Conservation (phyloP, 805 yeast species). For the Teunomyces pallodes region DNA sequence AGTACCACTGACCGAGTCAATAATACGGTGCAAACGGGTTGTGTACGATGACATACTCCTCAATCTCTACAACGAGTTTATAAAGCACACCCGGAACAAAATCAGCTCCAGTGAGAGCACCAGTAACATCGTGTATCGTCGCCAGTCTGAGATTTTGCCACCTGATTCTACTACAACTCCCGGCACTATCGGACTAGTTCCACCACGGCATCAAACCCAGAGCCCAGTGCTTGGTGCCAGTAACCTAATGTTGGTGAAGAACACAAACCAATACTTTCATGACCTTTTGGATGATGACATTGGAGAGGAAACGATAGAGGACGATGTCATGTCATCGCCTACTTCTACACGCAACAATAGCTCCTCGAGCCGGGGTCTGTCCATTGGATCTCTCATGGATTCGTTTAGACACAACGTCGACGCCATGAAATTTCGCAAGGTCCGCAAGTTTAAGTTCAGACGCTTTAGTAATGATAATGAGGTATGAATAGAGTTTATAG, state of each 20-base stretch:
- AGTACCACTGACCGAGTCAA: conserved; percentile 16
- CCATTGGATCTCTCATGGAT: conserved; percentile 32
- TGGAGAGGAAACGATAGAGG: neutral
- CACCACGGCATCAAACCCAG: neutral
- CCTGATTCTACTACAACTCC: conserved; percentile 12
- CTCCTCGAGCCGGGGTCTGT: conserved; percentile 24
- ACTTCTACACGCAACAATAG: conserved; percentile 3
- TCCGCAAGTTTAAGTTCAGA: conserved; percentile 30
- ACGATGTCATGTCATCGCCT: neutral
- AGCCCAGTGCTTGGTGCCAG: neutral
- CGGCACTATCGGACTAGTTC: neutral
- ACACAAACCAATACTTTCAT: conserved; percentile 1
- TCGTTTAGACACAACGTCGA: conserved; percentile 23
- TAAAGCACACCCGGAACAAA: conserved; percentile 16
- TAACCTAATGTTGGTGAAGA: neutral
- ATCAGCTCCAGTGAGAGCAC: conserved; percentile 1
- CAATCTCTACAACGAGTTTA: conserved; percentile 31
- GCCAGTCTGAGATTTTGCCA: conserved; percentile 20
- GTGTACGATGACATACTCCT: conserved; percentile 29
- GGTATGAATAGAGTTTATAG: neutral
- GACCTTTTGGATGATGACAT: neutral
- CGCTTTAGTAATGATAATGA: conserved; percentile 23
- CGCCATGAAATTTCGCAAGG: conserved; percentile 24
- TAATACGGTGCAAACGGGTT: conserved; percentile 14
- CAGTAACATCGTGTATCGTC: conserved; percentile 8